phyloP scores from a whole-genome alignment of 805 yeast genomes.

The Saturnispora kantuleensis region DNA sequence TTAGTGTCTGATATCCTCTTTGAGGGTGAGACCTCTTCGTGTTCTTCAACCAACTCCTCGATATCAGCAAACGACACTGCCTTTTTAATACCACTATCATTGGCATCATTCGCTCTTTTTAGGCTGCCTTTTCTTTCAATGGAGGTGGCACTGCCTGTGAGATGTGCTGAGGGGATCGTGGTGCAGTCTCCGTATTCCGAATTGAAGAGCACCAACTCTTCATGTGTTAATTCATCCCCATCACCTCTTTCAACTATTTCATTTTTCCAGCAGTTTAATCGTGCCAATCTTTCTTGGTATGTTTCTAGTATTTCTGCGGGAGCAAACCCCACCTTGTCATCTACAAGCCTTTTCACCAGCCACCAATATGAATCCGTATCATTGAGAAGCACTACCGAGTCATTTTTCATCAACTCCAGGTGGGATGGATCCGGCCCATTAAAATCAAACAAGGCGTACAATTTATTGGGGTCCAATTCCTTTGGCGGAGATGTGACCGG shows the following conservation, averaged over 20 bases:
- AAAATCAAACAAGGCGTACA: constrained; percentile 82
- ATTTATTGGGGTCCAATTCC: constrained; percentile 71
- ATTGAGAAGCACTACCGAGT: constrained; percentile 69
- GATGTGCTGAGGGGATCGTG: not conserved
- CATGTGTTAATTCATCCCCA: constrained; percentile 14
- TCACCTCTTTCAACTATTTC: constrained; percentile 49
- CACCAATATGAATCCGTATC: constrained; percentile 97
- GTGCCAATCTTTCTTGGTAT: constrained; percentile 80
- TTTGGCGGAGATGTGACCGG: constrained; percentile 75
- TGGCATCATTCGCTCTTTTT: constrained; percentile 5
- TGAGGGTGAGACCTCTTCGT: constrained; percentile 13
- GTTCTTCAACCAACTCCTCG: constrained; percentile 1
- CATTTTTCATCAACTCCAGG: constrained; percentile 69
- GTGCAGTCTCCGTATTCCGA: constrained; percentile 13
- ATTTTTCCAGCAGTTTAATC: constrained; percentile 86
- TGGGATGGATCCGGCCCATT: constrained; percentile 91
- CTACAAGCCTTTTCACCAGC: constrained; percentile 51
- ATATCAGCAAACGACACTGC: constrained; percentile 24
- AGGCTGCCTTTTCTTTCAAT: constrained; percentile 16
- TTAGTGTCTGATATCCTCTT: constrained; percentile 23
- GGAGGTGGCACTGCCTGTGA: constrained; percentile 11
- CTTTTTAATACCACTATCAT: constrained; percentile 13
- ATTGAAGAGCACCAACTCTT: constrained; percentile 21
- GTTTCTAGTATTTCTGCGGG: constrained; percentile 96
- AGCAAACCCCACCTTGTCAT: constrained; percentile 66